phyloP scores from a whole-genome alignment of 176 grass and related monocot genomes.

The Sorghum bicolor region DNA sequence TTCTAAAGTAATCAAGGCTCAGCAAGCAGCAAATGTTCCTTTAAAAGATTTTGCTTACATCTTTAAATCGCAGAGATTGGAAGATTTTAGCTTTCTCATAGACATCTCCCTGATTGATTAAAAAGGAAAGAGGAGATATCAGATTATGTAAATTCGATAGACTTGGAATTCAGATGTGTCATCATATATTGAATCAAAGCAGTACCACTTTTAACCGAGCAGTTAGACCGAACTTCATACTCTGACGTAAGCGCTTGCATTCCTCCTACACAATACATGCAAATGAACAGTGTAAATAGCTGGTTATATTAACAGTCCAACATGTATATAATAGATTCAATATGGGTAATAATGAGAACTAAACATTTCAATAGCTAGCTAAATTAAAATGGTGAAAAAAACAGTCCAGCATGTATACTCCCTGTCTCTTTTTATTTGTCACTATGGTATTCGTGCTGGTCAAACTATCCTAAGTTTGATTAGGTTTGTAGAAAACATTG shows the following conservation, averaged over 20 bases:
- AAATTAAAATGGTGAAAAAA: not conserved
- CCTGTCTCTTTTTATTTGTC: no score
- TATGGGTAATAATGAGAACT: not conserved
- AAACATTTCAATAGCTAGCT: conserved; percentile 7
- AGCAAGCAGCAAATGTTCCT: conserved; percentile 12
- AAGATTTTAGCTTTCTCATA: conserved; percentile 69
- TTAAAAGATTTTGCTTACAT: conserved; percentile 50
- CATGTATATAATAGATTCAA: not conserved
- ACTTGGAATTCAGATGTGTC: conserved; percentile 11
- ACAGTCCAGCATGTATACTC: not conserved
- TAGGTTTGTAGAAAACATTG: no score
- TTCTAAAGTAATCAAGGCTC: conserved; percentile 28
- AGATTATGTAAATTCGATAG: conserved; percentile 12
- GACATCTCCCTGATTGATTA: conserved; percentile 61
- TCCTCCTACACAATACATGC: conserved; percentile 65
- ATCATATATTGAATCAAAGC: conserved; percentile 32
- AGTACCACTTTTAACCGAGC: conserved; percentile 89
- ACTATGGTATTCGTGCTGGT: no score
- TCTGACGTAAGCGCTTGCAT: conserved; percentile 82
- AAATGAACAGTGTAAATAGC: conserved; percentile 34
- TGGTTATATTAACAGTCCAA: not conserved
- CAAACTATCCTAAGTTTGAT: no score
- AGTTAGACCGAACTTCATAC: conserved; percentile 72
- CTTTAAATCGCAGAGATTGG: conserved; percentile 74
- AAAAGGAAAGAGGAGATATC: conserved; percentile 25